Conservation (phyloP, 2,329 filamentous ascomycete genomes). For the Colletotrichum tropicale region DNA sequence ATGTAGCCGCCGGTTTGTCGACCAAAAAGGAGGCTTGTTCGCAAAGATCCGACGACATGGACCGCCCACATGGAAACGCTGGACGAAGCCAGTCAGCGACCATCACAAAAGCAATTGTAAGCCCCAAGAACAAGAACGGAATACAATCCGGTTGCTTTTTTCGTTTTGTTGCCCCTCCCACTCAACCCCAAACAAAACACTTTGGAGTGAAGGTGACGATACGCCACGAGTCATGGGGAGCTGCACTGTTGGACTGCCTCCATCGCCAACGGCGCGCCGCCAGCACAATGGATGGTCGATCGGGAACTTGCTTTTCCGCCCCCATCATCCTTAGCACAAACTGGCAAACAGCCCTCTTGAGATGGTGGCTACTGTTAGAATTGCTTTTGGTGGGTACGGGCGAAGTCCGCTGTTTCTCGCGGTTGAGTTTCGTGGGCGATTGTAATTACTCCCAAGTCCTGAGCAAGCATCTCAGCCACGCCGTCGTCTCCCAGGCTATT, state of each 20-base stretch:
- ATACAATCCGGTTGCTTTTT: not conserved
- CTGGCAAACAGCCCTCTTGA: not conserved
- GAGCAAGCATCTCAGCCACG: slow-evolving; percentile 14
- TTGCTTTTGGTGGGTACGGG: not conserved
- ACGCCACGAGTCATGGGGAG: slow-evolving; percentile 10
- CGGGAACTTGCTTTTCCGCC: not conserved
- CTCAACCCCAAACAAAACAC: not conserved
- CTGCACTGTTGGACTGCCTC: not conserved
- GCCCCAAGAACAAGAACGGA: not conserved
- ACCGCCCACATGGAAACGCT: not conserved
- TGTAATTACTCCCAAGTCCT: not conserved
- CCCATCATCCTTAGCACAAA: not conserved
- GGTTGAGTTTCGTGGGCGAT: not conserved
- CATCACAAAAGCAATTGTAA: not conserved
- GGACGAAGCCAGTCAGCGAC: not conserved
- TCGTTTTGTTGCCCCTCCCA: not conserved
- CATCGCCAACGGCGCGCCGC: not conserved
- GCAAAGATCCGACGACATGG: slow-evolving; percentile 18
- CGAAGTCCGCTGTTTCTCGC: not conserved
- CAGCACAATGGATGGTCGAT: not conserved
- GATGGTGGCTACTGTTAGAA: not conserved
- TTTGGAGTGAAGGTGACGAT: not conserved
- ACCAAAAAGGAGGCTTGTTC: slow-evolving; percentile 10
- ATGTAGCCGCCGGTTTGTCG: not conserved
- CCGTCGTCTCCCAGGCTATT: not conserved